Base-by-base conservation (phyloP, 805 yeast species). In the Helenozyma baotianmanensis region DNA sequence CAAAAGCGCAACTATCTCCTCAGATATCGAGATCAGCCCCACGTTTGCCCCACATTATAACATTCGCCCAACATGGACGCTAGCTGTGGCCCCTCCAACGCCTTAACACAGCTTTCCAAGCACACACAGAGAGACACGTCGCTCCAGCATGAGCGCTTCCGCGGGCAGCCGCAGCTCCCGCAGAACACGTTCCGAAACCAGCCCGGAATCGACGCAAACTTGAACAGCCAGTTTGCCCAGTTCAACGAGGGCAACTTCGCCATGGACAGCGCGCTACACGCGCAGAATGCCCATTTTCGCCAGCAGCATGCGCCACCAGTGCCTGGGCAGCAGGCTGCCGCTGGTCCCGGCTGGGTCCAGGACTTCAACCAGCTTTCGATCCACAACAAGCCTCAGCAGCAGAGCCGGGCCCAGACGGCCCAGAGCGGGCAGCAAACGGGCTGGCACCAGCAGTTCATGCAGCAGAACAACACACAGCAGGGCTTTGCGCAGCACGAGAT, bases 41-140 rank as follows among this genome's bases (percentile, higher is more conserved):
- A n/a, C n/a, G n/a, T n/a, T n/a, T n/a, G n/a, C n/a, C n/a, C n/a
- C n/a, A n/a, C n/a, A n/a, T n/a, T n/a, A n/a, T n/a, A n/a, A n/a
- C n/a, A n/a, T n/a, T n/a, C n/a, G n/a, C 17, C 14, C 24, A 38
- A 10, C 8, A 60, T 56, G 63, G 62, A 62, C 38, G 58, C 68
- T 13, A 58, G 58, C 25, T 72, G 77, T 54, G 70, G 74, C 15
- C 71, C 70, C 3, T 52, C 65, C 4, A 70, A 61, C 39, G 74
- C 76, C 10, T 46, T 71, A 22, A 54, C 54, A 40, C 68, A 64
- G 50, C 50, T 71, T 23, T 43, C 64, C 13, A 58, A 61, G 33
- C 71, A 66, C 34, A 40, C 72, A 0, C 65, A 62, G 34, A 35
- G 63, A 23, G 75, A 70, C 42, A 56, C 45, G 32, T 60, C 73